Evolutionary conservation across 805 yeast species (phyloP).

Genomic region (Saccharomycopsis amapae): DNA sequence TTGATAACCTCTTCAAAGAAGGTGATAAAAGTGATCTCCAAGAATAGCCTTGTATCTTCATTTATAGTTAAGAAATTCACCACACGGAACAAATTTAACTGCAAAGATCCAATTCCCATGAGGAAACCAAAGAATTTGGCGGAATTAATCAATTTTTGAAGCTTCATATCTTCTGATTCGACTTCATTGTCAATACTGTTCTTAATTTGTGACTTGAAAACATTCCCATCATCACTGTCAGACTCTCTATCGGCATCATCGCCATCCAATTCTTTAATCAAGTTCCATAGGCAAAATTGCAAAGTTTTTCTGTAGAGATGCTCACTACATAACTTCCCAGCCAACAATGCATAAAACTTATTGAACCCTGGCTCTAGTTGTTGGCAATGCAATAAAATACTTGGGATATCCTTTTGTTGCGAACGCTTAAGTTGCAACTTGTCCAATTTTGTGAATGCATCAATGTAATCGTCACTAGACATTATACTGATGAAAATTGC

Average conservation of each 20-base stretch:
- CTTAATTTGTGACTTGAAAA: conserved; percentile 24
- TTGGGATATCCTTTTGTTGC: conserved; percentile 83
- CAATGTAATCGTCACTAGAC: conserved; percentile 91
- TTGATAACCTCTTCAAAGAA: conserved; percentile 60
- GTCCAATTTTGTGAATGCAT: conserved; percentile 76
- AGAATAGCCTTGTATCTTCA: conserved; percentile 54
- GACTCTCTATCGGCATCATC: conserved; percentile 36
- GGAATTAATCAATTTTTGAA: conserved; percentile 57
- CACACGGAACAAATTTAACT: conserved; percentile 64
- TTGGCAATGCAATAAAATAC: conserved; percentile 79
- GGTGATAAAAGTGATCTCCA: conserved; percentile 67
- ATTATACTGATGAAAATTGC: conserved; percentile 90
- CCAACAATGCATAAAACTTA: conserved; percentile 82
- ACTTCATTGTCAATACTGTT: conserved; percentile 29
- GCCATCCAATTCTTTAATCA: conserved; percentile 53
- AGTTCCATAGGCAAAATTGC: conserved; percentile 88
- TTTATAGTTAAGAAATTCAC: conserved; percentile 65
- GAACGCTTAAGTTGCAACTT: conserved; percentile 69
- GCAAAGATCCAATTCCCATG: conserved; percentile 64
- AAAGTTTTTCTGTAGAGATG: conserved; percentile 75
- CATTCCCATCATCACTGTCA: conserved; percentile 25
- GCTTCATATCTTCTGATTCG: conserved; percentile 45
- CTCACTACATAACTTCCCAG: conserved; percentile 65
- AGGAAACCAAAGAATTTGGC: conserved; percentile 78
- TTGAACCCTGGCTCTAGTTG: conserved; percentile 76